A percentile compares a stretch with the other conserved stretches of the same genome.
Evolutionary conservation across 208 protist species (phyloP).

Genomic region (Angomonas deanei): DNA sequence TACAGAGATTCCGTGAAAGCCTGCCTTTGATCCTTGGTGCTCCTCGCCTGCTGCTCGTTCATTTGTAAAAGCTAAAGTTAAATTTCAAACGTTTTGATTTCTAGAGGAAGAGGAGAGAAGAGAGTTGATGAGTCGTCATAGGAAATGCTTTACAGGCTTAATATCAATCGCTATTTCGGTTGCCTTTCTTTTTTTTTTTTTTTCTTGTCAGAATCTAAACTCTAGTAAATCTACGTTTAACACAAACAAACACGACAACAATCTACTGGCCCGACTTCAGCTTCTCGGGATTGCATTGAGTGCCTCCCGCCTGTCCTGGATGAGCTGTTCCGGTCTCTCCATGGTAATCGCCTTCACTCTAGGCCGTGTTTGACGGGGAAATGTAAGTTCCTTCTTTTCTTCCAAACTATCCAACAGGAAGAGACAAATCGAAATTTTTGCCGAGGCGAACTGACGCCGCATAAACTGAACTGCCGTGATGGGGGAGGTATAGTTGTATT

Average conservation of each 20-base stretch:
- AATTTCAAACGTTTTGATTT: not conserved
- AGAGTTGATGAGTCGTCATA: no score
- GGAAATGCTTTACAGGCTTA: no score
- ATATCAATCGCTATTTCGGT: no score
- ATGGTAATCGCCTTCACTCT: not conserved
- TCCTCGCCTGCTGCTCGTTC: conserved; percentile 12
- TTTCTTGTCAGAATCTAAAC: not conserved
- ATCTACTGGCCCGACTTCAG: no score
- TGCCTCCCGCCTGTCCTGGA: not conserved
- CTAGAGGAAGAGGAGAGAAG: not conserved
- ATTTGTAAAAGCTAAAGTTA: not conserved
- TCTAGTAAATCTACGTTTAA: not conserved
- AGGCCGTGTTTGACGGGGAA: not conserved
- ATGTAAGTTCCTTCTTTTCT: not conserved
- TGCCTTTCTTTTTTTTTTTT: no score
- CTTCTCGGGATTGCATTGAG: conserved; percentile 2
- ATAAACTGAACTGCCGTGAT: conserved; percentile 29
- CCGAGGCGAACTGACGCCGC: conserved; percentile 25
- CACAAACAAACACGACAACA: no score
- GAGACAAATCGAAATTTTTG: conserved; percentile 40
- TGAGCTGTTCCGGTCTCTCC: not conserved
- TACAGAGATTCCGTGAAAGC: conserved; percentile 65
- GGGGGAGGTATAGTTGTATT: not conserved
- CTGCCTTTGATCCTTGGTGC: conserved; percentile 45
- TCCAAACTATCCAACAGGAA: conserved; percentile 12